phyloP scores from a whole-genome alignment of 768 basidiomycete genomes.

The Multifurca ochricompacta region DNA sequence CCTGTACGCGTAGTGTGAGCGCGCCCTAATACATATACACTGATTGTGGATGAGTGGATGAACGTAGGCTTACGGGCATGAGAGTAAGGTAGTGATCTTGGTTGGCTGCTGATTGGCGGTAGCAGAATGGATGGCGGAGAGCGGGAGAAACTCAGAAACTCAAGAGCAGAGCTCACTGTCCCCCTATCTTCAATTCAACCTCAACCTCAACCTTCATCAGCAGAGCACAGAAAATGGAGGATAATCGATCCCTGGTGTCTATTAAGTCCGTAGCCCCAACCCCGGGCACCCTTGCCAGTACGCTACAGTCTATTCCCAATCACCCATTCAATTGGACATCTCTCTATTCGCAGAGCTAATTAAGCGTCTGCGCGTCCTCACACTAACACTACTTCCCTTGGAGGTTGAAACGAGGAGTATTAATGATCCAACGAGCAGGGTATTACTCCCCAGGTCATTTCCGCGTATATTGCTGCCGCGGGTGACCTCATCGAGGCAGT shows the following conservation, averaged over 20 bases:
- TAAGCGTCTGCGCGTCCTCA: conserved; percentile 69
- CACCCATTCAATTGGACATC: not conserved
- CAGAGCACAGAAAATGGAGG: conserved; percentile 26
- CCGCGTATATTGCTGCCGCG: conserved; percentile 68
- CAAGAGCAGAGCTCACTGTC: too few species aligned
- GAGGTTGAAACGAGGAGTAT: conserved; percentile 64
- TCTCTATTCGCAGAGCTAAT: conserved; percentile 53
- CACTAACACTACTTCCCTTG: conserved; percentile 66
- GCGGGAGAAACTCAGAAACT: too few species aligned
- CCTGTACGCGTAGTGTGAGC: conserved; percentile 42
- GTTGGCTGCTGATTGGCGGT: too few species aligned
- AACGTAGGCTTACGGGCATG: conserved; percentile 24
- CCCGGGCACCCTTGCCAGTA: conserved; percentile 73
- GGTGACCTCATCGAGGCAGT: conserved; percentile 87
- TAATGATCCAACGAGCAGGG: conserved; percentile 68
- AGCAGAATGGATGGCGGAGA: too few species aligned
- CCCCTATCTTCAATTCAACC: conserved; percentile 3
- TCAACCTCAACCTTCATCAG: too few species aligned
- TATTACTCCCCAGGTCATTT: conserved; percentile 75
- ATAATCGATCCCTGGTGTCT: conserved; percentile 40
- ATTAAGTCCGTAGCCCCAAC: conserved; percentile 44
- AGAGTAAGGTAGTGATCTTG: not conserved
- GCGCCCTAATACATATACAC: not conserved
- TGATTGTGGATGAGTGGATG: conserved; percentile 1
- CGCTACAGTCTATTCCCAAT: conserved; percentile 20